Conservation (phyloP, 371 early-diverging fungal genomes). For the Umbelopsis sp. region DNA sequence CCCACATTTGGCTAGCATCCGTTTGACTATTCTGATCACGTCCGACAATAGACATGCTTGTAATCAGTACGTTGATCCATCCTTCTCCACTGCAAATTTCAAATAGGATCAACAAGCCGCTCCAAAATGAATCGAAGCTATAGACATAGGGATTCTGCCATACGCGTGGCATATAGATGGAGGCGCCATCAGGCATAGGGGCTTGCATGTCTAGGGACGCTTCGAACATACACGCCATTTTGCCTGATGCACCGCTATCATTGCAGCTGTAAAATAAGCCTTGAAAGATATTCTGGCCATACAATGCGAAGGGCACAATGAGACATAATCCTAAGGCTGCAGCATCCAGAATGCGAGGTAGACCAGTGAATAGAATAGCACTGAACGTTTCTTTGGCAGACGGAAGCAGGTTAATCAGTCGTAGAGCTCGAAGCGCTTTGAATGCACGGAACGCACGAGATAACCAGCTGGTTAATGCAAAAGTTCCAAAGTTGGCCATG, state of each 20-base stretch:
- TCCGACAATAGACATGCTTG: conserved; percentile 60
- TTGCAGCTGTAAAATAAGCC: conserved; percentile 65
- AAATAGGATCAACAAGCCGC: conserved; percentile 62
- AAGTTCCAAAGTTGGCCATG: conserved; percentile 53
- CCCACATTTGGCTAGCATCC: conserved; percentile 59
- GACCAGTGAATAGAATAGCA: conserved; percentile 58
- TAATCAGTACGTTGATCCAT: conserved; percentile 68
- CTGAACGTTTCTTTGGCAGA: conserved; percentile 65
- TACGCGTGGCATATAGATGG: conserved; percentile 57
- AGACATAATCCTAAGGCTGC: conserved; percentile 56
- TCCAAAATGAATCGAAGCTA: conserved; percentile 70
- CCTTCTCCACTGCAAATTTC: conserved; percentile 75
- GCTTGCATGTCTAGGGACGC: conserved; percentile 35
- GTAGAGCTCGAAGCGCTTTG: conserved; percentile 66
- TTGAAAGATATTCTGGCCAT: conserved; percentile 66
- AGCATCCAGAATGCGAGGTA: conserved; percentile 67
- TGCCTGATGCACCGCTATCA: conserved; percentile 39
- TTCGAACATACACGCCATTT: conserved; percentile 50
- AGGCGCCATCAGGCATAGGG: conserved; percentile 38
- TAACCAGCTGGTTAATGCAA: conserved; percentile 50
- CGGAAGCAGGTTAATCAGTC: conserved; percentile 62
- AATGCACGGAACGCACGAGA: conserved; percentile 66
- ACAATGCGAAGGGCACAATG: conserved; percentile 71
- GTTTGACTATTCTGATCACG: conserved; percentile 46
- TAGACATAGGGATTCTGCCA: conserved; percentile 70